Evolutionary conservation across 176 grass and related monocot species (phyloP), one percentile per base, ranked within the genome.

Genomic region (Oryza officinalis): DNA sequence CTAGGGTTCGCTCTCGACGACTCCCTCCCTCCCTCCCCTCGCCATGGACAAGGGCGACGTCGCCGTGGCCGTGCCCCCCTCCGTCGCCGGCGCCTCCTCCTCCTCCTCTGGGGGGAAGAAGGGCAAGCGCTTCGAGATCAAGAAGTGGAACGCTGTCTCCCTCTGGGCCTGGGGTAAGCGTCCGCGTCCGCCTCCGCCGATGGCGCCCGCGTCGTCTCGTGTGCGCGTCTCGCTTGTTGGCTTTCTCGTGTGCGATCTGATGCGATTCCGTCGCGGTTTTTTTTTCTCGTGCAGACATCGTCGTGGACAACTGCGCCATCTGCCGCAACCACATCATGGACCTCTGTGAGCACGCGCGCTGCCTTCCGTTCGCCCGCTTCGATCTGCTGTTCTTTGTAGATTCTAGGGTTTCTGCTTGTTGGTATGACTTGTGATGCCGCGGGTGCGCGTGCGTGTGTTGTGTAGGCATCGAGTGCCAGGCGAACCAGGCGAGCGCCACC

Each of bases 271-370:
- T 43, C 76, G 70, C 67, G 80, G 60, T 5, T 15, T 47, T 47
- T 46, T 15, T 40, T 63, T 32, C 44, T 57, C 50, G 26, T 69
- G 73, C 84, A 98, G 96, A 98, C 52, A 98, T 98, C 76, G 93
- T 95, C 74, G 96, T 98, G 80, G 96, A 98, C 84, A 95, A 98
- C 91, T 95, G 96, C 68, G 96, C 96, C 74, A 98, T 98, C 79
- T 95, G 96, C 87, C 89, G 96, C 46, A 98, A 98, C 81, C 96
- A 98, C 87, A 98, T 98, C 91, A 98, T 98, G 96, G 96, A 98
- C 92, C 96, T 99, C 59, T 96, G 93, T 99, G 86, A 92, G 93
- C 78, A 44, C 31, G 57, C 45, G 79, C 37, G 13, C 37, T 23
- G 52, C 52, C 15, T 12, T 8, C 28, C 4, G 7, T 35, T 50